phyloP scores from a whole-genome alignment of 2,329 filamentous ascomycete genomes.

The Trichoderma sp. region DNA sequence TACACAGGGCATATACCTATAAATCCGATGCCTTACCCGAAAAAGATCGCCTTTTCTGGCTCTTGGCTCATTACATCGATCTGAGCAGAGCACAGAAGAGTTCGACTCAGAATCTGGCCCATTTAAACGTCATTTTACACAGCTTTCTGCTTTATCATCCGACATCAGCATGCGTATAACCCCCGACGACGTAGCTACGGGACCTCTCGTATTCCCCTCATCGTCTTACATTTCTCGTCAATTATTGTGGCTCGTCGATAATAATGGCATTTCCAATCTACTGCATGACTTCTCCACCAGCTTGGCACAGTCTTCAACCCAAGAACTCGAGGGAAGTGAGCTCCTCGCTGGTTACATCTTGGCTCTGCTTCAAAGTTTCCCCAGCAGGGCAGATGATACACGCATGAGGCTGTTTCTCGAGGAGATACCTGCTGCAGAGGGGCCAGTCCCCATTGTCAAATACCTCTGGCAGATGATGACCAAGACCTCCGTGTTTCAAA shows the following conservation, averaged over 20 bases:
- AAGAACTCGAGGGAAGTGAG: slow-evolving; percentile 47
- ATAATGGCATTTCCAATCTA: slow-evolving; percentile 62
- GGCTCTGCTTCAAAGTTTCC: slow-evolving; percentile 81
- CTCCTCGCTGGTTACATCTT: slow-evolving; percentile 82
- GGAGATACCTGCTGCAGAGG: slow-evolving; percentile 39
- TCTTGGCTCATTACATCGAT: slow-evolving; percentile 65
- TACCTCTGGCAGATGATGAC: slow-evolving; percentile 74
- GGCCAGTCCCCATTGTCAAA: slow-evolving; percentile 56
- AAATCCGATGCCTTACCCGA: slow-evolving; percentile 23
- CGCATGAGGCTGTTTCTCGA: slow-evolving; percentile 85
- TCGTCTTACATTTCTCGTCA: slow-evolving; percentile 61
- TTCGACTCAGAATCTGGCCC: slow-evolving; percentile 37
- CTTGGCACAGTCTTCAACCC: slow-evolving; percentile 30
- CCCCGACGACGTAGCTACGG: slow-evolving; percentile 21
- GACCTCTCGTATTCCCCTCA: slow-evolving; percentile 32
- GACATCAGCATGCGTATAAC: slow-evolving; percentile 49
- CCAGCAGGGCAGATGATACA: slow-evolving; percentile 77
- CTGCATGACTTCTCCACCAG: slow-evolving; percentile 35
- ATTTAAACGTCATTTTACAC: slow-evolving; percentile 51
- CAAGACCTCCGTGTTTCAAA: slow-evolving; percentile 41
- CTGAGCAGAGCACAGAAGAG: slow-evolving; percentile 43
- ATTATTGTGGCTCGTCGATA: slow-evolving; percentile 68
- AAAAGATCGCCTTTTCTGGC: slow-evolving; percentile 53
- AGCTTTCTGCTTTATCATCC: slow-evolving; percentile 49
- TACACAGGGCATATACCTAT: slow-evolving; percentile 24